Conservation (phyloP, 2,329 filamentous ascomycete species). For the Geosmithia putterillii region DNA sequence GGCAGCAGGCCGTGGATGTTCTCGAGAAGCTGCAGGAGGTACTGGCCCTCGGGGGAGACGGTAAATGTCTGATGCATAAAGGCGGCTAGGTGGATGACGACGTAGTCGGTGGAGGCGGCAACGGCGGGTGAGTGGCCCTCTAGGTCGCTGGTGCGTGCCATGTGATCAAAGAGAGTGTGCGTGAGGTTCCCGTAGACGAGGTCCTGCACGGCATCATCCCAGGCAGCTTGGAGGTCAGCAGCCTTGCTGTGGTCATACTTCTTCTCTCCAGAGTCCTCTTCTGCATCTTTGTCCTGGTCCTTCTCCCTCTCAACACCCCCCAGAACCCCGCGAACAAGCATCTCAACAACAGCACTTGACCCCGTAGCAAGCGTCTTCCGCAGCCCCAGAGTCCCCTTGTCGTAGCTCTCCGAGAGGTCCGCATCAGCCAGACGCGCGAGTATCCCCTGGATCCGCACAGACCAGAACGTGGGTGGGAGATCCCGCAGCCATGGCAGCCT, state of each 20-base stretch:
- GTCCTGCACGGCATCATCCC: slow-evolving; percentile 53
- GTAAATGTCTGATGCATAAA: slow-evolving; percentile 64
- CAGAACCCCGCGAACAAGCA: slow-evolving; percentile 52
- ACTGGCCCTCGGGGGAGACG: slow-evolving; percentile 62
- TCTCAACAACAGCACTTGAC: slow-evolving; percentile 56
- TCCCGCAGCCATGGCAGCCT: slow-evolving; percentile 53
- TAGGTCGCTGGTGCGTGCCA: slow-evolving; percentile 47
- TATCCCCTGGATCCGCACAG: slow-evolving; percentile 44
- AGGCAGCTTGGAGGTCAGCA: slow-evolving; percentile 49
- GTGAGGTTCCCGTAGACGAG: slow-evolving; percentile 57
- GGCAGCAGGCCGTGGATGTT: slow-evolving; percentile 60
- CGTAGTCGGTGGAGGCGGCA: slow-evolving; percentile 51
- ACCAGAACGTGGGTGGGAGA: slow-evolving; percentile 54
- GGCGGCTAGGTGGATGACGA: slow-evolving; percentile 60
- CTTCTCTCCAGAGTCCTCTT: neutral
- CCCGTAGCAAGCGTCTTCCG: slow-evolving; percentile 66
- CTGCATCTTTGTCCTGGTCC: slow-evolving; percentile 5
- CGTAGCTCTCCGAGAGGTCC: slow-evolving; percentile 69
- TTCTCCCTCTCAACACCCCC: slow-evolving; percentile 31
- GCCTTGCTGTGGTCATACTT: slow-evolving; percentile 47
- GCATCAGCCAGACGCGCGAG: slow-evolving; percentile 51
- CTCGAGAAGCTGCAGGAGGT: slow-evolving; percentile 57
- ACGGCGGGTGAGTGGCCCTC: slow-evolving; percentile 51
- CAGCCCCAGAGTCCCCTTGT: slow-evolving; percentile 63
- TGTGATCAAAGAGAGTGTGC: slow-evolving; percentile 51